Evolutionary conservation across 1,139 yeast species (phyloP).

Genomic region (Suhomyces taliae): DNA sequence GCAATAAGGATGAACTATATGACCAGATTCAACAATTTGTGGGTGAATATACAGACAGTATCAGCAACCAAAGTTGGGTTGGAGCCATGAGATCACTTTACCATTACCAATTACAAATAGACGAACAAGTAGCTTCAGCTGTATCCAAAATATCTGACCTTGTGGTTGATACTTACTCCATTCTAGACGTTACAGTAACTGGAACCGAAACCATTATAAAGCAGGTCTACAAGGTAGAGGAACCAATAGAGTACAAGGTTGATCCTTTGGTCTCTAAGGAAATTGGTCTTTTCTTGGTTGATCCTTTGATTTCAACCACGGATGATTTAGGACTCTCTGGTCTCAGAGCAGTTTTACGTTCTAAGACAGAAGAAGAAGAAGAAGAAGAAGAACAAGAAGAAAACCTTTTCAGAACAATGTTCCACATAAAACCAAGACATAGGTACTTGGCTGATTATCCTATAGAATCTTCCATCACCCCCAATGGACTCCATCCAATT

Average conservation of each 20-base stretch:
- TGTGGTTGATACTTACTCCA: conserved; percentile 1
- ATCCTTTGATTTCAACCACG: conserved; percentile 23
- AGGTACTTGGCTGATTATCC: conserved; percentile 18
- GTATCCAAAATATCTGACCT: background rate
- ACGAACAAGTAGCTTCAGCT: background rate
- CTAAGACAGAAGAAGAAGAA: conserved; percentile 6
- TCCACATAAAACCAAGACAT: conserved; percentile 47
- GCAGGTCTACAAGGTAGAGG: conserved; percentile 1
- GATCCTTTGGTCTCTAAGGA: conserved; percentile 20
- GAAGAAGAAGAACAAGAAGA: conserved; percentile 8
- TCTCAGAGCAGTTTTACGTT: conserved; percentile 29
- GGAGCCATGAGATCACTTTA: background rate
- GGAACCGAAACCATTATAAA: background rate
- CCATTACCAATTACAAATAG: background rate
- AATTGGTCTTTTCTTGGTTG: conserved; percentile 37
- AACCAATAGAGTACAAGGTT: background rate
- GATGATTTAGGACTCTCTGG: conserved; percentile 42
- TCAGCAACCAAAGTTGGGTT: conserved; percentile 1
- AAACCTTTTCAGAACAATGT: conserved; percentile 36
- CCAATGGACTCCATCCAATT: conserved; percentile 45
- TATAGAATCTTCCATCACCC: conserved; percentile 14
- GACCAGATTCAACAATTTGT: conserved; percentile 19
- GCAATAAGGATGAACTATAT: conserved; percentile 21
- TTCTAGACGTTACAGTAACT: conserved; percentile 1
- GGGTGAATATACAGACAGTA: background rate